phyloP scores from a whole-genome alignment of 1,284 basidiomycete genomes.

The Naganishia sp. region DNA sequence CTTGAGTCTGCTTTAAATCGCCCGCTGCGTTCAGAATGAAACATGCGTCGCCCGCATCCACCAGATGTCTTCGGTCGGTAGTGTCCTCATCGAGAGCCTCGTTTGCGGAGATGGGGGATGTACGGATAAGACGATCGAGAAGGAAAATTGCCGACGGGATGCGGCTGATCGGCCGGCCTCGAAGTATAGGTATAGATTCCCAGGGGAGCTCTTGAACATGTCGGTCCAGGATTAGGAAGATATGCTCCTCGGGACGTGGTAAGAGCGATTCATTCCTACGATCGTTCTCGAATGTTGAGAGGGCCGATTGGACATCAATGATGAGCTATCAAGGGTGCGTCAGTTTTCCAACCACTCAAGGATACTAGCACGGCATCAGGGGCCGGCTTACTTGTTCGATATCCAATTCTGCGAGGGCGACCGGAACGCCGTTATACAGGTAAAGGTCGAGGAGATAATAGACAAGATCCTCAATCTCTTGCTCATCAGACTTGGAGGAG shows the following conservation, averaged over 20 bases:
- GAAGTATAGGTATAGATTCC: conserved; percentile 88
- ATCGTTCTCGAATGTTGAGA: conserved; percentile 67
- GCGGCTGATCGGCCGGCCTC: conserved; percentile 82
- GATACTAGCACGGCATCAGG: neutral
- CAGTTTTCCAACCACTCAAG: neutral
- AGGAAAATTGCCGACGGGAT: conserved; percentile 88
- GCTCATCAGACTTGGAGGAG: conserved; percentile 76
- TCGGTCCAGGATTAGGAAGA: conserved; percentile 89
- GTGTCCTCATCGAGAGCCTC: neutral
- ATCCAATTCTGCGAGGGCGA: conserved; percentile 90
- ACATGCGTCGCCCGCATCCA: conserved; percentile 68
- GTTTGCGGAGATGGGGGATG: neutral
- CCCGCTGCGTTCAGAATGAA: conserved; percentile 91
- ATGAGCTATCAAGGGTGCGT: conserved; percentile 40
- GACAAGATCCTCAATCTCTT: conserved; percentile 91
- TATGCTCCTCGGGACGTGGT: conserved; percentile 58
- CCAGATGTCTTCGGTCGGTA: conserved; percentile 47
- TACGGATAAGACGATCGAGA: conserved; percentile 67
- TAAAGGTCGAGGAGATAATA: conserved; percentile 94
- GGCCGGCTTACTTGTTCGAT: conserved; percentile 68
- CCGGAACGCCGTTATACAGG: conserved; percentile 84
- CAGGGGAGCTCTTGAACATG: conserved; percentile 87
- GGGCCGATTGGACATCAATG: conserved; percentile 55
- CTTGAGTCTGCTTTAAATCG: conserved; percentile 81
- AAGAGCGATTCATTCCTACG: conserved; percentile 35